These are phyloP conservation scores for Claviceps sp. DNA, from an alignment of 2,329 filamentous ascomycete species.

Conservation along the genomic window DNA sequence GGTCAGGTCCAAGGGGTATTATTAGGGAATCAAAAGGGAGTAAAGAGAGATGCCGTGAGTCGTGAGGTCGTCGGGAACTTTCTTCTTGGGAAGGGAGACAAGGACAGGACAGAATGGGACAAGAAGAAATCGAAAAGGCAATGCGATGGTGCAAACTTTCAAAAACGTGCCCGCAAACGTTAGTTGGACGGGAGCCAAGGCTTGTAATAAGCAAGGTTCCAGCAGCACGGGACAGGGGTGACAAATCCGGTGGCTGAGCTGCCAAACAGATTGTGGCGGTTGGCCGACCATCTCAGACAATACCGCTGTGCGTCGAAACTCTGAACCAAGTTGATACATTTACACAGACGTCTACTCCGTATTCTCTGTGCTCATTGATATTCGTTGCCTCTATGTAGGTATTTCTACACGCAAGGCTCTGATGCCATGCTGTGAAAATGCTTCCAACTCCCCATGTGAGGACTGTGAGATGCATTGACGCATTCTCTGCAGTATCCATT, in stretches of 20 bases:
- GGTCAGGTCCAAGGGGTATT: slow-evolving; percentile 14
- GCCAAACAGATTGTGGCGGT: no score
- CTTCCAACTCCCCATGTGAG: no score
- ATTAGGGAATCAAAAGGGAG: slow-evolving; percentile 7
- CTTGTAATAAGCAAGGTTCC: not conserved
- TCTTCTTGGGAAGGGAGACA: not conserved
- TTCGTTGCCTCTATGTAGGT: no score
- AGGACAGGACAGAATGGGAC: not conserved
- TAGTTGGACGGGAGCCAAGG: not conserved
- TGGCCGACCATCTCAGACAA: no score
- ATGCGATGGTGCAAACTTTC: not conserved
- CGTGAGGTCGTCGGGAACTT: not conserved
- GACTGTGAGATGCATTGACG: not conserved
- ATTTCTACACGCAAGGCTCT: no score
- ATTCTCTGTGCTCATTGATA: no score
- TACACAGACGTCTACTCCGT: no score
- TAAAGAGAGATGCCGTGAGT: slow-evolving; percentile 4
- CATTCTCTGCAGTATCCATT: not conserved
- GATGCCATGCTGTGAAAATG: no score
- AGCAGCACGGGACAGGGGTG: not conserved
- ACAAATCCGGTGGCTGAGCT: not conserved
- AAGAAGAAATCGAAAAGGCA: not conserved
- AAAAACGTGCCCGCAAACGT: not conserved
- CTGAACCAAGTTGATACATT: no score
- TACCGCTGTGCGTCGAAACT: no score